Conservation (phyloP, 371 early-diverging fungal species). For the Dipsacomyces acuminosporus region DNA sequence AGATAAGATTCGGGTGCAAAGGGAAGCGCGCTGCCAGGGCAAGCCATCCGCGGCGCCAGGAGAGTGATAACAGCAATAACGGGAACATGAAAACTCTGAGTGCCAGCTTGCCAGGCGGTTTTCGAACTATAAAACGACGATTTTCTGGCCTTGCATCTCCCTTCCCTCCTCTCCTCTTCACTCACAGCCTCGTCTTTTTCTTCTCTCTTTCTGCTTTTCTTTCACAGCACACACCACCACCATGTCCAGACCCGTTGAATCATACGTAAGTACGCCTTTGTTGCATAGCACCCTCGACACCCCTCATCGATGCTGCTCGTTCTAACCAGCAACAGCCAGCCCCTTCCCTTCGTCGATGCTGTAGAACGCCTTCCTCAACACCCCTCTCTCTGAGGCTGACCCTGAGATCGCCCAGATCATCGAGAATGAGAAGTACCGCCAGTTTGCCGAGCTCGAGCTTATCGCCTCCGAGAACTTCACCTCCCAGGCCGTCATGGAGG, state of each 20-base stretch:
- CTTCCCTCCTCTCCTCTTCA: no score
- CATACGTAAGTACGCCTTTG: slow-evolving; percentile 21
- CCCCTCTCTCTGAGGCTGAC: slow-evolving; percentile 77
- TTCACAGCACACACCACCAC: neutral
- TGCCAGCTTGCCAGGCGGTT: no score
- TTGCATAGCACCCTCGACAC: no score
- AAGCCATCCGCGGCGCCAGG: no score
- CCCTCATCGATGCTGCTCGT: neutral
- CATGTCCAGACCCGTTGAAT: slow-evolving; percentile 39
- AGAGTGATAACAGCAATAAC: no score
- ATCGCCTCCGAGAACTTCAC: slow-evolving; percentile 99
- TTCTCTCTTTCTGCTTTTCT: neutral
- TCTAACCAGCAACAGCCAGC: neutral
- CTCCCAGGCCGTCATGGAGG: slow-evolving; percentile 94
- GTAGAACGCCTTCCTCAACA: slow-evolving; percentile 60
- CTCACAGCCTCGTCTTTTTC: neutral
- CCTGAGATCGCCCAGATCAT: slow-evolving; percentile 90
- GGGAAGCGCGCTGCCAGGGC: no score
- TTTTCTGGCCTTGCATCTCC: no score
- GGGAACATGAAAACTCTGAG: no score
- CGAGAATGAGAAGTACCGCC: slow-evolving; percentile 95
- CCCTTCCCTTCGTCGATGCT: neutral
- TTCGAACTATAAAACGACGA: no score
- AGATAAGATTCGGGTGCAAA: no score
- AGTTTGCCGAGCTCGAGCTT: slow-evolving; percentile 92